Evolutionary conservation across 805 yeast species (phyloP).

Genomic region (Hanseniaspora taiwanica): DNA sequence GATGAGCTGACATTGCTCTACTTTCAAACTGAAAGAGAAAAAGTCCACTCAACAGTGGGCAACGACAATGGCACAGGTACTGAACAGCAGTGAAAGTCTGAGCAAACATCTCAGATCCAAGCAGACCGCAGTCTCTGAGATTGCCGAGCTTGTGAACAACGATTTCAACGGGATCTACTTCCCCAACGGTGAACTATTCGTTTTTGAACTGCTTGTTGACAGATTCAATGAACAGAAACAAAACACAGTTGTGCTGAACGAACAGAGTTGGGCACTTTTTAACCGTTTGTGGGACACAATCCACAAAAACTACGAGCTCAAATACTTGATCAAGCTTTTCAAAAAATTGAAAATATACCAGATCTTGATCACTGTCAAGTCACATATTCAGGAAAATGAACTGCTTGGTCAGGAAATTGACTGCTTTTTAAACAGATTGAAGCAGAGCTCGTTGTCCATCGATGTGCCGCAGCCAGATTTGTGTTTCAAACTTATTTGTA

Average conservation of each 20-base stretch:
- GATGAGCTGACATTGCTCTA: no score
- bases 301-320: slow-evolving; percentile 13
- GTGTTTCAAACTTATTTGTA: background rate
- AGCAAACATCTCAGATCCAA: slow-evolving; percentile 49
- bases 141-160: slow-evolving; percentile 25
- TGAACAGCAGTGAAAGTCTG: slow-evolving; percentile 33
- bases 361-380: slow-evolving; percentile 10
- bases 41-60: background rate
- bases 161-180: slow-evolving; percentile 21
- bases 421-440: background rate
- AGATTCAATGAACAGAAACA: slow-evolving; percentile 39
- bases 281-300: slow-evolving; percentile 25
- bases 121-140: slow-evolving; percentile 29
- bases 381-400: background rate
- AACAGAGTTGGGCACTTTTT: slow-evolving; percentile 39
- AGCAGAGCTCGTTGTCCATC: background rate
- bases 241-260: slow-evolving; percentile 30
- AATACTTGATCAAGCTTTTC: slow-evolving; percentile 28
- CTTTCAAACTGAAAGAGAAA: background rate
- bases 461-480: background rate
- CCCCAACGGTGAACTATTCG: slow-evolving; percentile 41
- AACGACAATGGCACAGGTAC: slow-evolving; percentile 1
- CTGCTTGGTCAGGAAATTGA: background rate
- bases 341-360: slow-evolving; percentile 32
- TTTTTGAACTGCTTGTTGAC: slow-evolving; percentile 48